Evolutionary conservation across 345 rosid genomes (phyloP).

Genomic region (Aquilaria yunnanensis): DNA sequence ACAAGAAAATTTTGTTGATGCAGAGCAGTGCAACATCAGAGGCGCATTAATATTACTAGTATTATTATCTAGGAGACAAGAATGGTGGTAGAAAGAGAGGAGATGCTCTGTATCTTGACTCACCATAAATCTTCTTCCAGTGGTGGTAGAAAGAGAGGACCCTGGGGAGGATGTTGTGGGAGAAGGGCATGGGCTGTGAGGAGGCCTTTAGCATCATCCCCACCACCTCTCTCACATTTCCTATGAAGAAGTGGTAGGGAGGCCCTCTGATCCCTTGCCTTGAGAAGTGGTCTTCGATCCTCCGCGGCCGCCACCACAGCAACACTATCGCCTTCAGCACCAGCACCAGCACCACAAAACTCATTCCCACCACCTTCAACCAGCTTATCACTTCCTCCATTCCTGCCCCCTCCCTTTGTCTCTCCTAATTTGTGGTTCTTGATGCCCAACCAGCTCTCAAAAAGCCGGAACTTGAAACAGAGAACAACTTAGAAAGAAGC

Average conservation of each 20-base stretch:
- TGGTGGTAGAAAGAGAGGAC: slow-evolving; percentile 93
- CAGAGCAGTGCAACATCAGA: too few species aligned
- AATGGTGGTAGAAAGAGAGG: not conserved
- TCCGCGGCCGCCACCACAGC: slow-evolving; percentile 95
- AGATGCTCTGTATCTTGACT: not conserved
- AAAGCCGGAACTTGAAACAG: too few species aligned
- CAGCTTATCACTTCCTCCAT: slow-evolving; percentile 22
- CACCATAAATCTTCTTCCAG: slow-evolving; percentile 96
- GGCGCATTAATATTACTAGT: too few species aligned
- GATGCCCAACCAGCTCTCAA: too few species aligned
- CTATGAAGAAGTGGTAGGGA: slow-evolving; percentile 91
- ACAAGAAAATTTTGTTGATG: too few species aligned
- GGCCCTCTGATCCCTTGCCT: slow-evolving; percentile 97
- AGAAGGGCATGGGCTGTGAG: slow-evolving; percentile 80
- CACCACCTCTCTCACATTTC: slow-evolving; percentile 87
- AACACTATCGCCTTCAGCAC: slow-evolving; percentile 42
- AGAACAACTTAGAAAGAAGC: not conserved
- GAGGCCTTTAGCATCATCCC: slow-evolving; percentile 91
- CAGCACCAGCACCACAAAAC: slow-evolving; percentile 24
- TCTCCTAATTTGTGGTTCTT: not conserved
- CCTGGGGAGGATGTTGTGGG: slow-evolving; percentile 97
- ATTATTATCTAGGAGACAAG: too few species aligned
- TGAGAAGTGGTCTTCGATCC: slow-evolving; percentile 86
- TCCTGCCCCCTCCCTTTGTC: not conserved
- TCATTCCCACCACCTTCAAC: slow-evolving; percentile 41